Percentiles rank a stretch among this genome's conserved stretches.
These are phyloP conservation scores for Gnaphalium uliginosum DNA, from an alignment of 129 eudicot species.

Conservation along the genomic window DNA sequence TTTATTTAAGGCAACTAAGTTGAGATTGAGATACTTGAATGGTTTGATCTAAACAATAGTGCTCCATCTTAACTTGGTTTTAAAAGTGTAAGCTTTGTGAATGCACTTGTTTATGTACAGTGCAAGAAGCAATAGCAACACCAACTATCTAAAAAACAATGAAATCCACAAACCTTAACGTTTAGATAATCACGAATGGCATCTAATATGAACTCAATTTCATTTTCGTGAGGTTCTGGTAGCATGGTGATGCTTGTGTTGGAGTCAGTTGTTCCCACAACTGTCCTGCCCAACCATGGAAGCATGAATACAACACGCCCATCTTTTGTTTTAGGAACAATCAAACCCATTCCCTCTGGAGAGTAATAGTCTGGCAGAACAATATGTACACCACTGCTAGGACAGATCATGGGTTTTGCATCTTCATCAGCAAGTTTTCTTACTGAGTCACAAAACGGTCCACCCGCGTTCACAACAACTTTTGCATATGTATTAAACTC, in stretches of 20 bases:
- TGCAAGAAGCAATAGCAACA: neutral
- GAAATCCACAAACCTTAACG: slow-evolving; percentile 58
- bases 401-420: slow-evolving; percentile 72
- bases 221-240: slow-evolving; percentile 93
- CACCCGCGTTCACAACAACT: slow-evolving; percentile 86
- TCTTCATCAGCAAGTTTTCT: slow-evolving; percentile 66
- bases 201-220: slow-evolving; percentile 76
- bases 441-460: slow-evolving; percentile 80
- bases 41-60: neutral
- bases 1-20: neutral
- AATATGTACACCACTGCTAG: slow-evolving; percentile 90
- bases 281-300: slow-evolving; percentile 93
- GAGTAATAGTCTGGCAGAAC: slow-evolving; percentile 91
- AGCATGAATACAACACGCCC: slow-evolving; percentile 96
- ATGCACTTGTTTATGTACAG: no score
- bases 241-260: slow-evolving; percentile 72
- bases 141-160: neutral
- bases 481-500: slow-evolving; percentile 85
- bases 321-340: slow-evolving; percentile 93
- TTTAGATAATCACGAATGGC: slow-evolving; percentile 84
- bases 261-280: slow-evolving; percentile 93
- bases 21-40: neutral
- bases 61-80: neutral
- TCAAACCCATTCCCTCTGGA: slow-evolving; percentile 91
- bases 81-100: no score